phyloP scores from a whole-genome alignment of 139 green algal species.

The Tetratostichococcus sp. region DNA sequence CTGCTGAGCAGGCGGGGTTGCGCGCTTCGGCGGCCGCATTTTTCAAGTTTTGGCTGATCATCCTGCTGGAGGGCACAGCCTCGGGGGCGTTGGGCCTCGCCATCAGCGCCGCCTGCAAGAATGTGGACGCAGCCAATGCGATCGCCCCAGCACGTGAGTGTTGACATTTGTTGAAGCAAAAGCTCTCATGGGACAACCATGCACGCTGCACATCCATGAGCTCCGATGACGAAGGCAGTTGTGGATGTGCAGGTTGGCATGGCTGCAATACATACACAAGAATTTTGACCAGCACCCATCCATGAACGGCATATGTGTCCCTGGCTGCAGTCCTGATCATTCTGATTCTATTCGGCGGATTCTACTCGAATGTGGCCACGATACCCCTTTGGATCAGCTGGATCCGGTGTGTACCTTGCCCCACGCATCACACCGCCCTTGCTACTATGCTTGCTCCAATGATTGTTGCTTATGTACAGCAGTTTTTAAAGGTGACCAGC shows the following conservation, averaged over 20 bases:
- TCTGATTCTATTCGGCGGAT: slow-evolving; percentile 49
- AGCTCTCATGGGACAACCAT: too few relatives aligned
- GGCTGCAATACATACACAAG: too few relatives aligned
- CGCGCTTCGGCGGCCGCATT: slow-evolving; percentile 41
- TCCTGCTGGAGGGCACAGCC: slow-evolving; percentile 24
- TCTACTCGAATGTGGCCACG: background rate
- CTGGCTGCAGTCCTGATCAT: slow-evolving; percentile 37
- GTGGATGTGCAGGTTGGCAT: too few relatives aligned
- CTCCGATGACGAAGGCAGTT: too few relatives aligned
- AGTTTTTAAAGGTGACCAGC: too few relatives aligned
- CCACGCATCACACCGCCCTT: too few relatives aligned
- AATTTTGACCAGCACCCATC: too few relatives aligned
- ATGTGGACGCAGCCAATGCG: slow-evolving; percentile 35
- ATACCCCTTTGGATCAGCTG: background rate
- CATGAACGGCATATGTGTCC: too few relatives aligned
- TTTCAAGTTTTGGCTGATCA: slow-evolving; percentile 41
- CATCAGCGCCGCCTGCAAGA: slow-evolving; percentile 2
- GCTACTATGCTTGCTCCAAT: too few relatives aligned
- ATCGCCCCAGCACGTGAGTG: slow-evolving; percentile 30
- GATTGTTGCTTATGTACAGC: too few relatives aligned
- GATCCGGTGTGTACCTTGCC: slow-evolving; percentile 1
- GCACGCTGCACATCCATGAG: too few relatives aligned
- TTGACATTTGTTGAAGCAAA: too few relatives aligned
- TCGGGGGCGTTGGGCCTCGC: background rate
- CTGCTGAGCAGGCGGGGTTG: slow-evolving; percentile 26